These are phyloP conservation scores for Daucus carota DNA, from an alignment of 129 eudicot species.

Conservation along the genomic window DH1_v3.0 NC_030384.2:21385001-21385500, in stretches of 20 bases:
- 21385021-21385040: too few species aligned
- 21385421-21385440: constrained; percentile 6
- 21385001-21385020: too few species aligned
- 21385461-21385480: too few species aligned
- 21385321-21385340: constrained; percentile 27
- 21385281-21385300: background rate
- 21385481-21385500: too few species aligned
- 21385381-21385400: constrained; percentile 25
- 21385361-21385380: constrained; percentile 33
- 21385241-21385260: background rate
- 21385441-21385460: constrained; percentile 2
- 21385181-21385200: background rate
- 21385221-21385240: background rate
- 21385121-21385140: too few species aligned
- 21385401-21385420: constrained; percentile 20
- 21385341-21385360: constrained; percentile 47
- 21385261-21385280: too few species aligned
- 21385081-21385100: too few species aligned
- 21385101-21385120: too few species aligned
- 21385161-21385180: background rate
- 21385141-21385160: too few species aligned
- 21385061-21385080: too few species aligned
- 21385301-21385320: constrained; percentile 29
- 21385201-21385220: too few species aligned
- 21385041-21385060: too few species aligned